Conservation (phyloP, 2,329 filamentous ascomycete species). For the Trichoderma breve region DNA sequence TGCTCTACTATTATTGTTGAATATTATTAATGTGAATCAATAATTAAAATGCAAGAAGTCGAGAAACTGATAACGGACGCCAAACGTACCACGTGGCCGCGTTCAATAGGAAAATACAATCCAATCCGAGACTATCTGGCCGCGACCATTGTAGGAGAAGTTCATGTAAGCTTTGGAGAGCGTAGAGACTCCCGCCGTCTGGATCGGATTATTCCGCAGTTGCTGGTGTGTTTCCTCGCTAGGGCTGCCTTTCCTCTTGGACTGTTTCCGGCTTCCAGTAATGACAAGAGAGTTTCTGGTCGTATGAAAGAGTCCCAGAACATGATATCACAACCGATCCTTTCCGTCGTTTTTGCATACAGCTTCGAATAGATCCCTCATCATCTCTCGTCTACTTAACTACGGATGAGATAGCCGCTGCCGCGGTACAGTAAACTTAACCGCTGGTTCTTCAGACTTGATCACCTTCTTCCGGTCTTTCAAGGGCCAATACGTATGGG, state of each 20-base stretch:
- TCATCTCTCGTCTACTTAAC: background rate
- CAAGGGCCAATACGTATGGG: background rate
- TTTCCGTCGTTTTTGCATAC: too few relatives aligned
- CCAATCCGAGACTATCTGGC: rapidly evolving
- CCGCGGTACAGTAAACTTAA: too few relatives aligned
- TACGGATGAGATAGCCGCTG: too few relatives aligned
- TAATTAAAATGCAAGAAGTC: background rate
- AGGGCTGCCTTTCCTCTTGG: too few relatives aligned
- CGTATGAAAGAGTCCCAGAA: too few relatives aligned
- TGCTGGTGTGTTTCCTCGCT: too few relatives aligned
- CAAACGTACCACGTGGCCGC: background rate
- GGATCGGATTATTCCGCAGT: too few relatives aligned
- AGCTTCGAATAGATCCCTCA: background rate
- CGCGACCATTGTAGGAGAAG: background rate
- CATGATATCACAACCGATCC: too few relatives aligned
- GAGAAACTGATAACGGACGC: background rate
- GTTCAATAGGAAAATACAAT: background rate
- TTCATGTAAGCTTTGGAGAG: background rate
- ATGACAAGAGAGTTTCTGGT: too few relatives aligned
- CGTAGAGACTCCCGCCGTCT: too few relatives aligned
- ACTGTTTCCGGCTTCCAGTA: too few relatives aligned
- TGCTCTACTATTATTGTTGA: too few relatives aligned
- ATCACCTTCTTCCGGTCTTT: background rate
- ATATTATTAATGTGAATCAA: background rate
- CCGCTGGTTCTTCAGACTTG: background rate